Base-by-base conservation (phyloP, 306 rosid species). In the Cucurbita moschata region DNA sequence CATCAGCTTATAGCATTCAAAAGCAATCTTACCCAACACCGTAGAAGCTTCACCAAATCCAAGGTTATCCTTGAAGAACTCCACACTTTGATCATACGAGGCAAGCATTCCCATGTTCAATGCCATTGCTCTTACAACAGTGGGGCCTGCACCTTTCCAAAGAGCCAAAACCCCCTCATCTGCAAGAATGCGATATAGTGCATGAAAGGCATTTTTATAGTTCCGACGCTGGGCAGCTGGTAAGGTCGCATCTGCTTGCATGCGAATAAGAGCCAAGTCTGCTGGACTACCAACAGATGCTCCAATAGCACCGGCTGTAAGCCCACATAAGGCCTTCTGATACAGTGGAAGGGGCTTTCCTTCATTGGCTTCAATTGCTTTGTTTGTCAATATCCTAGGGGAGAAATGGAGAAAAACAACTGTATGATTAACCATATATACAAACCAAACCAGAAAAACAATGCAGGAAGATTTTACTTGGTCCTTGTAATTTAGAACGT, bases 241-340 rank as follows among this genome's bases (percentile, higher is more conserved):
- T 81, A 93, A 79, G 42, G 98, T 93, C 18, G 96, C 94, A 85
- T 93, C 98, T 43, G 97, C 98, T 80, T 93, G 98, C 98, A 93
- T 93, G 44, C 98, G 94, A 62, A 93, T 86, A 70, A 93, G 98
- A 39, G 98, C 97, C 81, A 93, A 84, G 84, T 93, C 98, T 42
- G 98, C 94, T 43, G 97, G 98, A 82, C 89, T 93, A 65, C 98
- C 98, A 81, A 90, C 77, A 68, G 77, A 44, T 62, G 98, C 98
- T 79, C 97, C 98, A 75, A 90, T 93, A 76, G 98, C 98, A 82
- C 98, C 98, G 19, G 98, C 98, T 77, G 98, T 93, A 30, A 93
- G 85, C 77, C 98, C 97, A 84, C 98, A 93, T 40, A 93, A 76
- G 71, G 98, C 98, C 79, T 93, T 93, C 85, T 93, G 98, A 74